Evolutionary conservation across 306 rosid genomes (phyloP).

Genomic region (Ormosia emarginata): DNA sequence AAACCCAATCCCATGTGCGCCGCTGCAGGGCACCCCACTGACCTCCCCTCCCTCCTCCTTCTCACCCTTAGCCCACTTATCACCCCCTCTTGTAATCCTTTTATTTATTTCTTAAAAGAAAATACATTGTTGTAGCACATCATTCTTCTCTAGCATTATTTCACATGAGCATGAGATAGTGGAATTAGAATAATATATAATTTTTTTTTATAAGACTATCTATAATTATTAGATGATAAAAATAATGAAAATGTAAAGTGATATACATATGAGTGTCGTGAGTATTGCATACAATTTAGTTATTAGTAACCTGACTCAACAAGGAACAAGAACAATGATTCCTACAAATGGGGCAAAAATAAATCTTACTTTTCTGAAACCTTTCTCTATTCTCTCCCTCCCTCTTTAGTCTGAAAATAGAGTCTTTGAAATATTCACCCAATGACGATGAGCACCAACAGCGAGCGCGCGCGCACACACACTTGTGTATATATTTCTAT

Average conservation of each 20-base stretch:
- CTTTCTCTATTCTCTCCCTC: background rate
- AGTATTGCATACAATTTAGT: background rate
- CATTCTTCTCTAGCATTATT: background rate
- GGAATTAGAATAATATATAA: background rate
- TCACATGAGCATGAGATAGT: background rate
- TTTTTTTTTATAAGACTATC: too few species aligned
- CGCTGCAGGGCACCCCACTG: slow-evolving; percentile 79
- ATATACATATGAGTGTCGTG: too few species aligned
- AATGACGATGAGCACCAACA: background rate
- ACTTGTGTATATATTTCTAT: too few species aligned
- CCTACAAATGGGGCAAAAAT: background rate
- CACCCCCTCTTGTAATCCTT: background rate
- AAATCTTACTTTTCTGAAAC: background rate
- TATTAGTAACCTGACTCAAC: background rate
- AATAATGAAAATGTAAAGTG: too few species aligned
- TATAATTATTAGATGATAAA: too few species aligned
- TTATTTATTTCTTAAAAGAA: background rate
- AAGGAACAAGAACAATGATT: background rate
- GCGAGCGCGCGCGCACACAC: too few species aligned
- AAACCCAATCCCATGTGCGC: slow-evolving; percentile 93
- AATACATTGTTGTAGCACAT: too few species aligned
- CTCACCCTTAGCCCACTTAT: background rate
- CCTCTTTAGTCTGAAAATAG: background rate
- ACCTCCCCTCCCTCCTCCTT: background rate
- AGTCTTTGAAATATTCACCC: background rate